Evolutionary conservation across 1,284 basidiomycete genomes (phyloP), one percentile per base, ranked within the genome.

Genomic region (Flammula alnicola): DNA sequence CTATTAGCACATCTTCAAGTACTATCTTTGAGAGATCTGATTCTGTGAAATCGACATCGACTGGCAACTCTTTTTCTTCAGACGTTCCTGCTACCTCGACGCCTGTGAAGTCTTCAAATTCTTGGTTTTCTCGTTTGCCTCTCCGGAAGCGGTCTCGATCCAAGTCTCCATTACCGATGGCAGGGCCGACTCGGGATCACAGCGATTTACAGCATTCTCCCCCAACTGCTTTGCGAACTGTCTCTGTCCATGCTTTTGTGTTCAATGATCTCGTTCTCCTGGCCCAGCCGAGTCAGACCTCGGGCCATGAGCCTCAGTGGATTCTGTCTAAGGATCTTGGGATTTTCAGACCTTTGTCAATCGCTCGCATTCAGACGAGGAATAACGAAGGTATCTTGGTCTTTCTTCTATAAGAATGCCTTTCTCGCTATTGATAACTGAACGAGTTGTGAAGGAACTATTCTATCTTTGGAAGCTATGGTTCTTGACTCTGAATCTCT

Each of bases 211-310:
- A 30, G 9, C 48, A 12, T 27, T 9, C 47, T 2, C 44, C 51
- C n/a, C 46, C 32, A n/a, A 52, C 27, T 17, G 37, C 40, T 40
- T 40, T 46, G 44, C 56, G 52, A 35, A 49, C 53, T 19, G 42
- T 57, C 51, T 25, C 59, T 47, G 63, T 81, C 2, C 78, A 82
- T 58, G 75, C 77, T 35, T 78, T 89, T 46, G 74, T 91, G 6
- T 90, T 92, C 64, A 81, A 81, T 30, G 89, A 92, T 69, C 58
- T 91, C 29, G 64, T 90, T 17, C 58, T 91, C 23, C 61, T 90
- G 16, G 74, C 78, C 12, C 67, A 67, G 22, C 66, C 66, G 8
- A 58, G 51, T 33, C 69, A 61, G 52, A 61, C 45, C 39, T 56
- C 62, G 55, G 57, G 60, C 19, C 44, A 59, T 41, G 62, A 57